Base-by-base conservation (phyloP, 192 early-diverging fungal species). In the Coemansia sp. region DNA sequence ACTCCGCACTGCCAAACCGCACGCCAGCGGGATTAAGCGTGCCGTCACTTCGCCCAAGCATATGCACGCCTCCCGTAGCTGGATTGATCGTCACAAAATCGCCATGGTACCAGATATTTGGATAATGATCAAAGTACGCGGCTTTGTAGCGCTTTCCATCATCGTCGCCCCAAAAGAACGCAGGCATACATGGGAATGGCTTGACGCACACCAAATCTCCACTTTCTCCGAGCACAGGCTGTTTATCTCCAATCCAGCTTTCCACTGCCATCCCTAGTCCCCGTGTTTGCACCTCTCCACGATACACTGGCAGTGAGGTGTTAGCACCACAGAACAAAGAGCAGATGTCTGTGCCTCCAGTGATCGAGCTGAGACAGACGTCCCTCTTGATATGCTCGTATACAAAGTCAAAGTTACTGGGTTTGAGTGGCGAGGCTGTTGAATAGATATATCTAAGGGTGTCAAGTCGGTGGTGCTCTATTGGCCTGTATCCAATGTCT, bases 181-280 rank as follows among this genome's bases (percentile, higher is more conserved):
- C 93, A 39, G 97, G 97, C 97, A 98, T 98, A 76, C 93, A 93
- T 6, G 97, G 97, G 87, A 99, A 99, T 7, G 95, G 91, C 65
- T 86, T 86, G 1, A 89, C 91, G 80, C 97, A 99, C 5, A 97
- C 92, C 70, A 99, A 66, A 68, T 99, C 97, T 5, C 92, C 97
- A 11, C 93, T 86, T 57, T 91, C 72, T 21, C 87, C 91, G 42
- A 83, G 78, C 16, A 93, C 87, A 5, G 92, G 81, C 47, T 83
- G 86, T 46, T 77, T 73, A 60, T 74, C 26, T n/a, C 55, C 62
- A 41, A 88, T 87, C 95, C 95, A 98, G 43, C 93, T 90, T 76
- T 99, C 94, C 40, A 99, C 87, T 49, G 89, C 88, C 95, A 99
- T 98, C 13, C 97, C 97, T 43, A 99, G 81, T 16, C 88, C 90